Evolutionary conservation across 768 basidiomycete species (phyloP), one percentile per base, ranked within the genome.

Genomic region (Collybiopsis confluens): DNA sequence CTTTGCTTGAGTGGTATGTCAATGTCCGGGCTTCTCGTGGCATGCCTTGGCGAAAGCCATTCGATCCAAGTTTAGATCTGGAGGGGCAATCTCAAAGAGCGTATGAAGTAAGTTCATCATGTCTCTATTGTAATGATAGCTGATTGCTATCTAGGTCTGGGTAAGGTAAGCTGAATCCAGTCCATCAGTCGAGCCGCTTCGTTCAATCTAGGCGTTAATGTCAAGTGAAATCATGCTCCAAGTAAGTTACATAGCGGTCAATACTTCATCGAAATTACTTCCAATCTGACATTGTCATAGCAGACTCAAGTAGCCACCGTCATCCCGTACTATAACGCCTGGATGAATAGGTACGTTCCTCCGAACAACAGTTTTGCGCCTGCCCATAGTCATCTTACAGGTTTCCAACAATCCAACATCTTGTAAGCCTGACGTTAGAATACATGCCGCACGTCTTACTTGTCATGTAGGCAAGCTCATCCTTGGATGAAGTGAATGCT

Each of bases 281-380:
- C 21, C n/a, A 23, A 18, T 30, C 15, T n/a, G n/a, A n/a, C n/a
- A 54, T 97, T 97, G 95, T 76, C 95, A 2, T 95, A 98, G 68
- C 95, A 98, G 69, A 98, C 95, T 0, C 93, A 96, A 66, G 94
- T 97, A 30, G 78, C 70, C 4, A 93, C 92, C 1, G 93, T 96
- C n/a, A 92, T 95, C 60, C 90, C 90, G 1, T 98, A 97, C 69
- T 98, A 91, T 68, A 85, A 81, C 49, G 78, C 79, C 21, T 98
- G 93, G 93, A 90, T 95, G 78, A 72, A 75, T 59, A 86, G 76
- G 90, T 90, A 57, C 55, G 80, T 71, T 38, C 20, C 44, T 45
- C 8, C 10, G n/a, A 5, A 41, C 10, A 9, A 9, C 51, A 6
- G 28, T 28, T 42, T 26, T 33, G 26, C 41, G 26, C 24, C 52